A percentile compares a stretch with the other conserved stretches of the same genome.
phyloP scores from a whole-genome alignment of 495 filamentous ascomycete genomes.

The Aspergillus haitiensis region DNA sequence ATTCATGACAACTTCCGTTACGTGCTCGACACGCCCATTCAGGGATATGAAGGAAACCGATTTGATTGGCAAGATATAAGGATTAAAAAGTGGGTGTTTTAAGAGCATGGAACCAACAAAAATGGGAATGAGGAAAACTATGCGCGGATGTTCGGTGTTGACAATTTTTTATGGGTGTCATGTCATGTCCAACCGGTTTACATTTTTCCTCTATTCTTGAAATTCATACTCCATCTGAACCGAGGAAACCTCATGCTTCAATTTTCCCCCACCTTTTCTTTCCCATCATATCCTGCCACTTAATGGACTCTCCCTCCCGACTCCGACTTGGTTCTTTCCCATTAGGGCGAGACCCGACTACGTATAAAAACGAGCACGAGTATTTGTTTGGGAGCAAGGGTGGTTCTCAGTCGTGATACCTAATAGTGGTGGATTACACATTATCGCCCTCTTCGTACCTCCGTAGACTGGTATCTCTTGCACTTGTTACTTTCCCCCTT shows the following conservation, averaged over 20 bases:
- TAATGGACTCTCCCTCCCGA: no score
- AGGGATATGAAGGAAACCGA: slow-evolving; percentile 16
- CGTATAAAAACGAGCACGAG: no score
- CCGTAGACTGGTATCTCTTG: no score
- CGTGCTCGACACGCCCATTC: slow-evolving; percentile 29
- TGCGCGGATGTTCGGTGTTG: slow-evolving; percentile 28
- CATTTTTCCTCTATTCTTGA: slow-evolving; percentile 16
- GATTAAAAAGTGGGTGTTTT: slow-evolving; percentile 6
- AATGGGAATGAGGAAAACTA: slow-evolving; percentile 20
- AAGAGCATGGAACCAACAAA: slow-evolving; percentile 14
- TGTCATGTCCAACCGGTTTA: slow-evolving; percentile 21
- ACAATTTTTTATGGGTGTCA: slow-evolving; percentile 26
- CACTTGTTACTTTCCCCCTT: no score
- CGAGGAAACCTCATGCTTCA: slow-evolving; percentile 30
- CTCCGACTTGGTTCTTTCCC: no score
- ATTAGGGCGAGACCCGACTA: no score
- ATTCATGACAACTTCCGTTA: slow-evolving; percentile 37
- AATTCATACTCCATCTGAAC: slow-evolving; percentile 34
- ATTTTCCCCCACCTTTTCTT: slow-evolving; percentile 13
- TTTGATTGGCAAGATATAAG: slow-evolving; percentile 12
- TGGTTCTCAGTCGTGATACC: no score
- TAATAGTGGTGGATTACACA: no score
- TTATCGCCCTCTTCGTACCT: no score
- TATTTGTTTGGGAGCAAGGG: no score
- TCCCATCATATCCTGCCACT: no score